phyloP scores from a whole-genome alignment of 257 asterid species.

The Solanum arcanum region DNA sequence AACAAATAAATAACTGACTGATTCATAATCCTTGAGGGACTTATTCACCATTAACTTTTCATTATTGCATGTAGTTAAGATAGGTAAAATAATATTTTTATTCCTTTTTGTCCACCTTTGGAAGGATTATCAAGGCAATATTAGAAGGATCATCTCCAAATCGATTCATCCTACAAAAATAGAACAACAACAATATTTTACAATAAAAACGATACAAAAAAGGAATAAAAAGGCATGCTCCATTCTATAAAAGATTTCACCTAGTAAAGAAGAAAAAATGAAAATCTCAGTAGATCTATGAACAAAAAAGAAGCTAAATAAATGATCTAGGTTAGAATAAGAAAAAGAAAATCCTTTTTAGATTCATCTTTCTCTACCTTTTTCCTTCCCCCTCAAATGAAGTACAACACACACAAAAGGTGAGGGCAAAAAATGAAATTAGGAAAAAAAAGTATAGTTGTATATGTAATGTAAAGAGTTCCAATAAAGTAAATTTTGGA shows the following conservation, averaged over 20 bases:
- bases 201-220: no score
- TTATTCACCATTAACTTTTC: no score
- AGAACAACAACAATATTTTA: neutral
- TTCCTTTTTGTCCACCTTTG: neutral
- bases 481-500: neutral
- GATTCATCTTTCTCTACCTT: neutral
- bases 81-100: neutral
- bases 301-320: neutral
- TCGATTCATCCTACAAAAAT: conserved; percentile 61
- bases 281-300: neutral
- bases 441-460: no score
- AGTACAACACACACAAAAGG: neutral
- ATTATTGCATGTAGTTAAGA: neutral
- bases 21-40: no score
- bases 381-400: neutral
- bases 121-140: neutral
- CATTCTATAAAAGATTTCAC: neutral
- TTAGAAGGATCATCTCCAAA: conserved; percentile 36
- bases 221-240: neutral
- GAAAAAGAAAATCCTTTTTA: no score
- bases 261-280: neutral
- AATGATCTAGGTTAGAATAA: no score
- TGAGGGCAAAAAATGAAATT: neutral
- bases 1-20: no score
- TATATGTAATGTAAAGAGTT: neutral